phyloP scores from a whole-genome alignment of 1,139 yeast genomes.

The Sporopachydermia cereana region DNA sequence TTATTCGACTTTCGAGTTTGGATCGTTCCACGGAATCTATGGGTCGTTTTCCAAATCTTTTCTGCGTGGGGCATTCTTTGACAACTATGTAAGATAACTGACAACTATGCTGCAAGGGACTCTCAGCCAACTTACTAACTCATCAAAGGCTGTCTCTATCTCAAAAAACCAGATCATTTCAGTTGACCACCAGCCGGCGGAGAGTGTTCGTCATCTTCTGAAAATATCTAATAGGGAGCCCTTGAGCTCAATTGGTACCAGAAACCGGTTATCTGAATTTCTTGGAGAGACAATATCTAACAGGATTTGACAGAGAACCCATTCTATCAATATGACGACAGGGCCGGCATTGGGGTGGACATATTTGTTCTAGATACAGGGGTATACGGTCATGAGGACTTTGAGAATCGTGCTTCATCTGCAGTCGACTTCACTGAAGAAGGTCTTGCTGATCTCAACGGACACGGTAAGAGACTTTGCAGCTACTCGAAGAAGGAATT shows the following conservation, averaged over 20 bases:
- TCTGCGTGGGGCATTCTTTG: neutral
- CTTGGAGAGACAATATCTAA: too few species aligned
- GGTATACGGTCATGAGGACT: conserved; percentile 47
- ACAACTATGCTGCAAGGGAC: too few species aligned
- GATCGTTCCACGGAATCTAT: neutral
- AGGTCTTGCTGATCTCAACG: conserved; percentile 52
- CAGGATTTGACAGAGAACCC: too few species aligned
- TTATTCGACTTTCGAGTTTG: neutral
- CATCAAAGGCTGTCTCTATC: too few species aligned
- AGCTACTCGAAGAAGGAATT: too few species aligned
- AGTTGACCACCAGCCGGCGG: too few species aligned
- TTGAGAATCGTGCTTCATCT: conserved; percentile 45
- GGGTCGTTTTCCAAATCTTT: neutral
- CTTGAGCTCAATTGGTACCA: too few species aligned
- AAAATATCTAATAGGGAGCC: too few species aligned
- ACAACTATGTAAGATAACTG: neutral
- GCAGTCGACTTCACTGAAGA: conserved; percentile 56
- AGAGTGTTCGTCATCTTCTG: too few species aligned
- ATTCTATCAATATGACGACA: conserved; percentile 19
- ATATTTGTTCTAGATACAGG: conserved; percentile 85
- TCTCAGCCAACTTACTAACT: too few species aligned
- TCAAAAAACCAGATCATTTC: too few species aligned
- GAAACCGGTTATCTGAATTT: too few species aligned
- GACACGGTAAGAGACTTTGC: conserved; percentile 40
- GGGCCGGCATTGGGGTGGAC: conserved; percentile 41